Base-by-base conservation (phyloP, 2,329 filamentous ascomycete species). In the Coniochaeta ligniaria region DNA sequence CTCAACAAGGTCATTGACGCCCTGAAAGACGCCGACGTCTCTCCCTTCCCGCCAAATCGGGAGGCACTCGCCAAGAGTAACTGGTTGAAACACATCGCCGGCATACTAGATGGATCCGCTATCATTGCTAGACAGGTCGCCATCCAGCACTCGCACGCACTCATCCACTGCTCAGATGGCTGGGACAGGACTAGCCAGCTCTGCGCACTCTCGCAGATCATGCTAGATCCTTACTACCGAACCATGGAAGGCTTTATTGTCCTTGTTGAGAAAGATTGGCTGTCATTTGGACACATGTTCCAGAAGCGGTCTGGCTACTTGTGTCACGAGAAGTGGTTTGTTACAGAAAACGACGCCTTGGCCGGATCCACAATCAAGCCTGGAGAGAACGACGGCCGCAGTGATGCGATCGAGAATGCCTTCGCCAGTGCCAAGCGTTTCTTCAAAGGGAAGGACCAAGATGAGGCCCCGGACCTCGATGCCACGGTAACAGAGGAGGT, bases 261-360 rank as follows among this genome's bases (percentile, higher is more conserved):
- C 2, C 78, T 99, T 7, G 83, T 99, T 2, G 95, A 99, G 74
- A 99, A 99, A 73, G 95, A 99, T 71, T 99, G 95, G 91, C 77
- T 99, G 14, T 95, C 94, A 0, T 99, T 97, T 75, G 95, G 95
- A 1, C 94, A 99, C 74, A 97, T 96, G 88, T 99, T 99, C 75
- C 87, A 92, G 60, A 86, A 96, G 68, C 87, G 95, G n/a, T 91
- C 91, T 16, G 95, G 95, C 3, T 90, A 90, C 67, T 76, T 98
- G 60, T 92, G 87, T 69, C 91, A 91, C 65, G 94, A 98, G 66
- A 96, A 96, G 69, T 98, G 93, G 92, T 99, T 99, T 70, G 81
- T 85, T 20, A 84, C 91, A 28, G 91, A 97, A 71, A 93, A 89
- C 67, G 94, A 98, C 73, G 82, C 75, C 75, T 88, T 80, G 79